These are phyloP conservation scores for Candida michaelii DNA, from an alignment of 805 yeast species.

Conservation along the genomic window DNA sequence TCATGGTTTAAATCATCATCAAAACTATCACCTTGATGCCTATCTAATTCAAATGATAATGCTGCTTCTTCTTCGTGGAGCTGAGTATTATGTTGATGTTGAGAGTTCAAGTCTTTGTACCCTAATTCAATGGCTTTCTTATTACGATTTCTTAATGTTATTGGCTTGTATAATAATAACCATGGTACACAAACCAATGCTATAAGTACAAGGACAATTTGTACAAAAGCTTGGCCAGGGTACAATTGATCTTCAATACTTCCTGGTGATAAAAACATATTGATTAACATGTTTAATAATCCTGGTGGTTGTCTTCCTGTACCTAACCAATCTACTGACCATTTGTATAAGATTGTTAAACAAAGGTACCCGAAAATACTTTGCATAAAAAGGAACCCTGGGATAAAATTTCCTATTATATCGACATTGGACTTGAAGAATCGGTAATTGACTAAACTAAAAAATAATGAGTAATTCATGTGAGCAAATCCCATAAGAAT, in stretches of 20 bases:
- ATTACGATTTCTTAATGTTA: slow-evolving; percentile 40
- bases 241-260: slow-evolving; percentile 63
- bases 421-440: slow-evolving; percentile 61
- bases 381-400: slow-evolving; percentile 74
- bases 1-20: slow-evolving; percentile 13
- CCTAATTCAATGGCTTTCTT: slow-evolving; percentile 36
- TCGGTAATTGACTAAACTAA: slow-evolving; percentile 62
- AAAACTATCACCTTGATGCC: slow-evolving; percentile 14
- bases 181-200: slow-evolving; percentile 77
- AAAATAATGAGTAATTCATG: slow-evolving; percentile 69
- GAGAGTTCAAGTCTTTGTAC: slow-evolving; percentile 36
- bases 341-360: slow-evolving; percentile 66
- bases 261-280: slow-evolving; percentile 76
- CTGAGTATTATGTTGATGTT: slow-evolving; percentile 28
- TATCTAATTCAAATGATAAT: slow-evolving; percentile 16
- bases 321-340: slow-evolving; percentile 71
- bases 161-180: slow-evolving; percentile 65
- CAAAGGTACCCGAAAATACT: slow-evolving; percentile 72
- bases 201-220: slow-evolving; percentile 52
- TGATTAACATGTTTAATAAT: slow-evolving; percentile 69
- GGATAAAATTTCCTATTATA: slow-evolving; percentile 69
- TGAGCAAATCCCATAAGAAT: slow-evolving; percentile 74
- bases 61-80: slow-evolving; percentile 44
- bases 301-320: slow-evolving; percentile 68
- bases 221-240: slow-evolving; percentile 63